phyloP scores from a whole-genome alignment of 345 rosid genomes.

The Kandelia obovata region DNA sequence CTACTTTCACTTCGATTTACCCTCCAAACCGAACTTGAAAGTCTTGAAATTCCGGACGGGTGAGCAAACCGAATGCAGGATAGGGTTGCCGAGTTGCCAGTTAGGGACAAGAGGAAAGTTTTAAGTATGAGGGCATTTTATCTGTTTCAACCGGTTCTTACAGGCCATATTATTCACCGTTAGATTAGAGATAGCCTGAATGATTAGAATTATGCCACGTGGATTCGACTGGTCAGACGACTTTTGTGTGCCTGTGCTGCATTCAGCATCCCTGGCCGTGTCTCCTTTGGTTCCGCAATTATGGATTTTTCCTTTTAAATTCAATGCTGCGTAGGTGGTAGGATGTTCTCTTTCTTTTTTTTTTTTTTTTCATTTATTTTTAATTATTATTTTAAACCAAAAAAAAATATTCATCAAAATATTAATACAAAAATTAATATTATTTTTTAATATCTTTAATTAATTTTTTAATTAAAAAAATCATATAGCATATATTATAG shows the following conservation, averaged over 20 bases:
- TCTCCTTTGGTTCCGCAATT: background rate
- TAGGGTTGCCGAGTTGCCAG: too few relatives aligned
- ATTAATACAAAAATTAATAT: background rate
- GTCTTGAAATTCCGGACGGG: background rate
- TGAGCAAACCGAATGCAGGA: too few relatives aligned
- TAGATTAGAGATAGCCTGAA: conserved; percentile 9
- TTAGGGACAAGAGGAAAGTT: too few relatives aligned
- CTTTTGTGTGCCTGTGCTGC: too few relatives aligned
- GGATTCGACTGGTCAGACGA: background rate
- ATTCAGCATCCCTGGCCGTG: background rate
- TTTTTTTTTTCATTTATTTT: too few relatives aligned
- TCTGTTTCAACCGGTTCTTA: background rate
- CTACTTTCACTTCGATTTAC: background rate
- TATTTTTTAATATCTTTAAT: background rate
- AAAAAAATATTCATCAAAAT: too few relatives aligned
- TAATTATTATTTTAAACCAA: too few relatives aligned
- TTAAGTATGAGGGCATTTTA: background rate
- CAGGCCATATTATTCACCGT: background rate
- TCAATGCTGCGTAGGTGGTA: too few relatives aligned
- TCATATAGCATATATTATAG: background rate
- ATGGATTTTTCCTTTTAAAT: background rate
- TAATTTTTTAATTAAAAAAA: background rate
- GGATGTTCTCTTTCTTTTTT: too few relatives aligned
- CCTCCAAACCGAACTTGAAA: too few relatives aligned
- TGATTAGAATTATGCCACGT: conserved; percentile 16